These are phyloP conservation scores for Candida germanica DNA, from an alignment of 805 yeast genomes.

Conservation along the genomic window DNA sequence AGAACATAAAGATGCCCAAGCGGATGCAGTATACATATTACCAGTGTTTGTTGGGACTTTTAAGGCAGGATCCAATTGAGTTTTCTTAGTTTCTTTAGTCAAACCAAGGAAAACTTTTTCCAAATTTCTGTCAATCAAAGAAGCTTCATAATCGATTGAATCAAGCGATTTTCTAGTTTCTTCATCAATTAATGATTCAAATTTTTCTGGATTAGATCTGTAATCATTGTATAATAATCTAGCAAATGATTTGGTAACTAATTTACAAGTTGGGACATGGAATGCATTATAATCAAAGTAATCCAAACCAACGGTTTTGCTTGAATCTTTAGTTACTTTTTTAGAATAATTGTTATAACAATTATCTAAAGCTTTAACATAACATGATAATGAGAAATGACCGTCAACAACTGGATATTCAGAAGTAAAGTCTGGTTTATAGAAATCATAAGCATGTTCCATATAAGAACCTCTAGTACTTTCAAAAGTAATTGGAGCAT, in stretches of 20 bases:
- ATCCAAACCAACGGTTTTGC: constrained; percentile 57
- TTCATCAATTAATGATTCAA: constrained; percentile 31
- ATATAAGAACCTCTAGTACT: constrained; percentile 85
- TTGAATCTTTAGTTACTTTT: constrained; percentile 54
- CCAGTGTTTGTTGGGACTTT: constrained; percentile 94
- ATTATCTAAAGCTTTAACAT: constrained; percentile 87
- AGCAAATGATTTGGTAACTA: constrained; percentile 89
- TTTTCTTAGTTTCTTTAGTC: constrained; percentile 65
- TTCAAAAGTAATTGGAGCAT: constrained; percentile 94
- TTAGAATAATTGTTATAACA: constrained; percentile 80
- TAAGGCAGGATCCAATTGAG: constrained; percentile 76
- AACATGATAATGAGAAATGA: constrained; percentile 90
- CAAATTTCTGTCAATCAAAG: constrained; percentile 72
- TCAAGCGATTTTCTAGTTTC: constrained; percentile 55
- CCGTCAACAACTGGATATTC: constrained; percentile 99
- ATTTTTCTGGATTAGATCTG: constrained; percentile 62
- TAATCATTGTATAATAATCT: constrained; percentile 89
- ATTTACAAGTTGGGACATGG: constrained; percentile 98
- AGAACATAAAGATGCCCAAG: constrained; percentile 84
- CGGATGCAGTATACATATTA: constrained; percentile 95
- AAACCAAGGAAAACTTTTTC: constrained; percentile 83
- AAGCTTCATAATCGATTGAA: constrained; percentile 64
- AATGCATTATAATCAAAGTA: constrained; percentile 90
- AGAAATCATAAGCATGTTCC: constrained; percentile 97
- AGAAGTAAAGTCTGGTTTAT: constrained; percentile 93